Base-by-base conservation (phyloP, 495 filamentous ascomycete genomes). In the Penicillium alfredii region DNA sequence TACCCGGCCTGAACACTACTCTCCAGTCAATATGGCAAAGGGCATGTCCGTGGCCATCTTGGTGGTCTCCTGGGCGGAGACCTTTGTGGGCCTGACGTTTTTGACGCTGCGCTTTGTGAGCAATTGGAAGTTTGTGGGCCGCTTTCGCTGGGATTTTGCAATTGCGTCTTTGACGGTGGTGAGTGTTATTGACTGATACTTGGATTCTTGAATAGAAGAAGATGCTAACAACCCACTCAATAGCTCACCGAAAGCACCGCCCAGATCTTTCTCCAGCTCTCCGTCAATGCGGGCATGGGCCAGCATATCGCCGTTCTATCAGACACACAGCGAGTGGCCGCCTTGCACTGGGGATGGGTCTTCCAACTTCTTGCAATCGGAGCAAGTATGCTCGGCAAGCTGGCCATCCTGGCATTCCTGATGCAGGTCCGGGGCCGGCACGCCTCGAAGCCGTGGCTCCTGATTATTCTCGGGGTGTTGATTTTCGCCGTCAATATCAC, bases 271-370 rank as follows among this genome's bases (percentile, higher is more conserved):
- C 36, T 57, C n/a, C 47, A 44, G 14, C 15, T 60, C 1, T 47
- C 45, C 11, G 35, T 51, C 20, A 40, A 42, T 28, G 38, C 40
- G 4, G 60, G 61, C 0, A 44, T 66, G 23, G 56, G 60, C n/a
- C 41, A 32, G 0, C 60, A 58, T 21, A 28, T 54, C 6, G 19
- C 25, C 12, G 36, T 42, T 18, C 44, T 65, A 7, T 43, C 43
- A 3, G 12, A 34, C 2, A 15, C 12, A 2, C 36, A 58, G 3
- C 22, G 33, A 15, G 35, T 43, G 3, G 15, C 38, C 8, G 51
- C 60, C 6, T 37, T 52, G 8, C 44, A 54, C 23, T 63, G 52
- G 51, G 45, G 44, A 16, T 64, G 60, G 58, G 40, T 59, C 4
- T 57, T 55, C 15, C 60, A 61, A 30, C 24, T 55, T 1, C 32